phyloP scores from a whole-genome alignment of 129 eudicot genomes.

The Flaveria bidentis region DNA sequence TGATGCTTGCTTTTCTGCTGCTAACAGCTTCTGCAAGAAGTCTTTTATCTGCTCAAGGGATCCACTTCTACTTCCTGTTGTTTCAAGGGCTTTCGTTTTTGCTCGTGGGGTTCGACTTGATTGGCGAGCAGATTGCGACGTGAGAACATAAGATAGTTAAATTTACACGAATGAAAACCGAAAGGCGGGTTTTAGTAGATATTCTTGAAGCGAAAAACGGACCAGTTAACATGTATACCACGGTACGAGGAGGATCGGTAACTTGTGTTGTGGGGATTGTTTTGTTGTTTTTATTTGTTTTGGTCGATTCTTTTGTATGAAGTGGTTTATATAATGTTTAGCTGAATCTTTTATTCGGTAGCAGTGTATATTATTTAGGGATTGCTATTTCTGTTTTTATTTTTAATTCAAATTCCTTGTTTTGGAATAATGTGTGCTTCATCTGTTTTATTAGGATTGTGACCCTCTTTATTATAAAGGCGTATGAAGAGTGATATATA shows the following conservation, averaged over 20 bases:
- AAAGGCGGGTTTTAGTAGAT: conserved; percentile 29
- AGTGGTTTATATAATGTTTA: conserved; percentile 43
- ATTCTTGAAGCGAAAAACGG: conserved; percentile 29
- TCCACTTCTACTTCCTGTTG: conserved; percentile 92
- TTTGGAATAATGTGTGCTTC: background rate
- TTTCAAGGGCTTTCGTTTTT: conserved; percentile 89
- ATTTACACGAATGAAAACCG: conserved; percentile 18
- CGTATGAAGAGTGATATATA: too few relatives aligned
- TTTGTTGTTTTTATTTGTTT: conserved; percentile 38
- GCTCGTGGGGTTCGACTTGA: conserved; percentile 91
- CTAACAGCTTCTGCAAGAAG: conserved; percentile 86
- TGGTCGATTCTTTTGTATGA: conserved; percentile 70
- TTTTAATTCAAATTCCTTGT: conserved; percentile 20
- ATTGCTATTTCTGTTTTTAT: conserved; percentile 2
- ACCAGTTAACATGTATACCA: conserved; percentile 28
- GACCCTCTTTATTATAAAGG: too few relatives aligned
- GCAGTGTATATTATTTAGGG: conserved; percentile 32
- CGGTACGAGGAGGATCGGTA: conserved; percentile 15
- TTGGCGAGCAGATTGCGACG: conserved; percentile 82
- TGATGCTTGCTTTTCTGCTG: conserved; percentile 78
- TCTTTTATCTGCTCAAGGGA: conserved; percentile 88
- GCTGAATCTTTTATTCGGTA: conserved; percentile 27
- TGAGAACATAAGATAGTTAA: background rate
- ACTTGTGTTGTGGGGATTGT: conserved; percentile 36
- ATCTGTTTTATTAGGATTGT: too few relatives aligned